A percentile compares a stretch with the other conserved stretches of the same genome.
Conservation (phyloP, 1,284 basidiomycete genomes). For the Ganoderma multipileum region DNA sequence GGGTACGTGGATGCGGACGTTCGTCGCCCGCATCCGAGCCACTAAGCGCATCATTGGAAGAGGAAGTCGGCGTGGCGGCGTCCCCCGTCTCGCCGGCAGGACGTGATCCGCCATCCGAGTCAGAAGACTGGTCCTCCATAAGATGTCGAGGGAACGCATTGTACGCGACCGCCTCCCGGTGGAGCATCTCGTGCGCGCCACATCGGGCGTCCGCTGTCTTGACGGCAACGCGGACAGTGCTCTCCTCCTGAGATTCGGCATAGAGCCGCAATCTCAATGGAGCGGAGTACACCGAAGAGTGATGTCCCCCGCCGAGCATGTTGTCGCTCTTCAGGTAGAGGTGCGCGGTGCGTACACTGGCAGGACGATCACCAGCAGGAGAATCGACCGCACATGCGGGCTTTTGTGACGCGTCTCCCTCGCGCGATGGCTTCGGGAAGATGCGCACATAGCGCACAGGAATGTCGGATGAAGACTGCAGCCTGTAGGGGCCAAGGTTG, state of each 20-base stretch:
- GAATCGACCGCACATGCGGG: background rate
- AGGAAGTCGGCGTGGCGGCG: background rate
- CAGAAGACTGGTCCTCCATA: constrained; percentile 44
- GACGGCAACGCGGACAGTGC: constrained; percentile 40
- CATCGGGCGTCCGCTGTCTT: constrained; percentile 34
- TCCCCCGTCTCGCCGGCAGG: background rate
- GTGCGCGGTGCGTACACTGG: constrained; percentile 27
- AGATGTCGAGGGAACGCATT: constrained; percentile 50
- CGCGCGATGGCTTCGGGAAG: constrained; percentile 20
- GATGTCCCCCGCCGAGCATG: constrained; percentile 39
- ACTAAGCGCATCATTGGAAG: background rate
- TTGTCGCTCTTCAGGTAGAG: constrained; percentile 38
- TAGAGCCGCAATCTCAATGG: constrained; percentile 38
- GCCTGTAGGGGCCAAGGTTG: background rate
- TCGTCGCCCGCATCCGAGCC: background rate
- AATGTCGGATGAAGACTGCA: background rate
- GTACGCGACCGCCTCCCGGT: constrained; percentile 52
- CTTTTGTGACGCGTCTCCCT: background rate
- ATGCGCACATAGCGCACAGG: constrained; percentile 31
- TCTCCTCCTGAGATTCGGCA: constrained; percentile 27
- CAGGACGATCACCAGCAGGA: background rate
- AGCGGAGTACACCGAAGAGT: constrained; percentile 42
- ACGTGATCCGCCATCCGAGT: background rate
- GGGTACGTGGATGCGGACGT: background rate
- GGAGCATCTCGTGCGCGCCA: constrained; percentile 37